Percentiles rank a stretch among this genome's conserved stretches.
phyloP scores from a whole-genome alignment of 2,329 filamentous ascomycete genomes.

The Reticulascus tulasneorum region DNA sequence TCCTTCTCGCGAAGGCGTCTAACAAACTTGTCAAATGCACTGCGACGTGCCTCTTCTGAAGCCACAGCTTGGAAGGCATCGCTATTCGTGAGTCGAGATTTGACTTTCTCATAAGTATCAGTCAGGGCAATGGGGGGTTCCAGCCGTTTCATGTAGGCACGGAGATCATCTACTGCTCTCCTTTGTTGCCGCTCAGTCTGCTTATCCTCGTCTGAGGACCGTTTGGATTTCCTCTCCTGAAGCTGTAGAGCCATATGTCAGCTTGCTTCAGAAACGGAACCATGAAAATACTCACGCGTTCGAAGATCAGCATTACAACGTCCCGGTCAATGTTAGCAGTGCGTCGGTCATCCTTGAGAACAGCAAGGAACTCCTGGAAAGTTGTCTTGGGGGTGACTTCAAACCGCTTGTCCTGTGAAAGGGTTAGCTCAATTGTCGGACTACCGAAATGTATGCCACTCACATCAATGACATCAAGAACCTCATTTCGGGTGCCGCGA shows the following conservation, averaged over 20 bases:
- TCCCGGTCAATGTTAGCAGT: slow-evolving; percentile 84
- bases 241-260: slow-evolving; percentile 45
- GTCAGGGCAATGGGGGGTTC: slow-evolving; percentile 74
- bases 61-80: slow-evolving; percentile 81
- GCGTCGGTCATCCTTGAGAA: slow-evolving; percentile 81
- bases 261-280: background rate
- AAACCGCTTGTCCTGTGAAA: slow-evolving; percentile 75
- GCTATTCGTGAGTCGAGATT: slow-evolving; percentile 70
- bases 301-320: slow-evolving; percentile 75
- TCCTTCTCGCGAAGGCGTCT: slow-evolving; percentile 89
- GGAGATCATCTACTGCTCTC: slow-evolving; percentile 76
- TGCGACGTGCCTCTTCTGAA: slow-evolving; percentile 76
- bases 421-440: slow-evolving; percentile 29
- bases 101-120: slow-evolving; percentile 88
- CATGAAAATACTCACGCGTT: slow-evolving; percentile 54
- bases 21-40: slow-evolving; percentile 88
- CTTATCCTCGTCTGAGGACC: slow-evolving; percentile 79
- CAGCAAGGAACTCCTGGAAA: slow-evolving; percentile 78
- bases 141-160: slow-evolving; percentile 82
- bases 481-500: slow-evolving; percentile 74
- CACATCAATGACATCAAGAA: slow-evolving; percentile 85
- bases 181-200: slow-evolving; percentile 82
- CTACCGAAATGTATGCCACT: slow-evolving; percentile 27
- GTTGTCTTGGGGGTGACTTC: slow-evolving; percentile 84
- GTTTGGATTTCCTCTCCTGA: slow-evolving; percentile 73